Conservation (phyloP, 2,329 filamentous ascomycete species). For the Thelonectria discophora region DNA sequence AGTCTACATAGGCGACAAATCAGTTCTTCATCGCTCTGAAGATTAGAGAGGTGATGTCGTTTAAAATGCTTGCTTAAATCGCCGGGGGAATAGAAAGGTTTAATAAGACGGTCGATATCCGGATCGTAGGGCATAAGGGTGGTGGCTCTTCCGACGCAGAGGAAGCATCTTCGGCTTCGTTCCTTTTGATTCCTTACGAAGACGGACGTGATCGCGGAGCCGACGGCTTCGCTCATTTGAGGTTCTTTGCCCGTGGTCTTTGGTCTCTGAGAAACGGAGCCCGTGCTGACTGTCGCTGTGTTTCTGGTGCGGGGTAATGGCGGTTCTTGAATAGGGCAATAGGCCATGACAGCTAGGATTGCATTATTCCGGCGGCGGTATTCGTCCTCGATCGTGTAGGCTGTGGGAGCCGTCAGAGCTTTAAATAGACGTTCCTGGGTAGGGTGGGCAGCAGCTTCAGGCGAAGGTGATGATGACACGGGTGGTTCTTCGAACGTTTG, state of each 20-base stretch:
- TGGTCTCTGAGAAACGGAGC: neutral
- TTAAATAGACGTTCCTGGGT: constrained; percentile 8
- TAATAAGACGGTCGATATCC: neutral
- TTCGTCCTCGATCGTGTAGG: neutral
- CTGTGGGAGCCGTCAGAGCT: constrained; percentile 2
- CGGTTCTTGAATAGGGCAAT: constrained; percentile 14
- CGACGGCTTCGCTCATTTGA: neutral
- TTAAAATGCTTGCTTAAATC: constrained; percentile 23
- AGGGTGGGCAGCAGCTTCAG: constrained; percentile 2
- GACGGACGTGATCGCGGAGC: neutral
- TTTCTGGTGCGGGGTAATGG: neutral
- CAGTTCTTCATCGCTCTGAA: constrained; percentile 1
- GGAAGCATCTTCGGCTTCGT: constrained; percentile 2
- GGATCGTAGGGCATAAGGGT: constrained; percentile 3
- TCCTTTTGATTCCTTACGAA: neutral
- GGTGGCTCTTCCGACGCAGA: constrained; percentile 1
- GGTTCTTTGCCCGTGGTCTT: neutral
- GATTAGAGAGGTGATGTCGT: constrained; percentile 12
- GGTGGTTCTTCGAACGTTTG: constrained; percentile 25
- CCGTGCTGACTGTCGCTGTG: neutral
- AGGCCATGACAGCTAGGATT: constrained; percentile 10
- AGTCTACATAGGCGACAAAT: constrained; percentile 4
- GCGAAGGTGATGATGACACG: constrained; percentile 13
- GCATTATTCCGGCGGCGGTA: constrained; percentile 9
- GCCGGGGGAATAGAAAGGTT: neutral